Percentiles rank a stretch among this genome's conserved stretches.
These are phyloP conservation scores for Beta lomatogona DNA, from an alignment of 179 eudicot species.

Conservation along the genomic window DNA sequence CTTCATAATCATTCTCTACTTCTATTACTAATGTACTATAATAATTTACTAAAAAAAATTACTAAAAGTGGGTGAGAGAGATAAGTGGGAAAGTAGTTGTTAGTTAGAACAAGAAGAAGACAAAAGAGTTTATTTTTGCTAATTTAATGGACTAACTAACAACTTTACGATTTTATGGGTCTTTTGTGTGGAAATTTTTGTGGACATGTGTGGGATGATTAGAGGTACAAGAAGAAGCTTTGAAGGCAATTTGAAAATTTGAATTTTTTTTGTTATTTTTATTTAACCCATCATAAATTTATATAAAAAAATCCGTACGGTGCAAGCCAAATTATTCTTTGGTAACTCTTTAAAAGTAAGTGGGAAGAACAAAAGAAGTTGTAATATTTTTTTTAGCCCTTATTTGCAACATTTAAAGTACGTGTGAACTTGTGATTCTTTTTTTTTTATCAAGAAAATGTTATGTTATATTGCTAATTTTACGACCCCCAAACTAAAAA, in stretches of 20 bases:
- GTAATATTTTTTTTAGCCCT: too few species aligned
- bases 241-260: not conserved
- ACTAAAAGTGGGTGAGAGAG: slow-evolving; percentile 21
- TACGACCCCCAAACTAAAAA: too few species aligned
- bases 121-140: not conserved
- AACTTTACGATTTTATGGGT: slow-evolving; percentile 5
- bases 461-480: too few species aligned
- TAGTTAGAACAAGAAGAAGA: not conserved
- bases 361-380: too few species aligned
- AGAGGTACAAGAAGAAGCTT: not conserved
- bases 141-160: slow-evolving; percentile 23
- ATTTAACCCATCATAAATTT: too few species aligned
- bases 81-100: slow-evolving; percentile 2
- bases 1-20: not conserved
- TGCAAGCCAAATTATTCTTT: too few species aligned
- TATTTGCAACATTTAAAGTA: too few species aligned
- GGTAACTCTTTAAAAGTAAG: too few species aligned
- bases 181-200: slow-evolving; percentile 19
- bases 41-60: not conserved
- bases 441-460: too few species aligned
- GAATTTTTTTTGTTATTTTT: too few species aligned
- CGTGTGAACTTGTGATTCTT: too few species aligned
- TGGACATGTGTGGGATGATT: slow-evolving; percentile 26
- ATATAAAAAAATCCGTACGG: too few species aligned
- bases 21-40: not conserved